Evolutionary conservation across 108 stramenopile species (phyloP), one percentile per base, ranked within the genome.

Genomic region (Nannochloropsis granulata): DNA sequence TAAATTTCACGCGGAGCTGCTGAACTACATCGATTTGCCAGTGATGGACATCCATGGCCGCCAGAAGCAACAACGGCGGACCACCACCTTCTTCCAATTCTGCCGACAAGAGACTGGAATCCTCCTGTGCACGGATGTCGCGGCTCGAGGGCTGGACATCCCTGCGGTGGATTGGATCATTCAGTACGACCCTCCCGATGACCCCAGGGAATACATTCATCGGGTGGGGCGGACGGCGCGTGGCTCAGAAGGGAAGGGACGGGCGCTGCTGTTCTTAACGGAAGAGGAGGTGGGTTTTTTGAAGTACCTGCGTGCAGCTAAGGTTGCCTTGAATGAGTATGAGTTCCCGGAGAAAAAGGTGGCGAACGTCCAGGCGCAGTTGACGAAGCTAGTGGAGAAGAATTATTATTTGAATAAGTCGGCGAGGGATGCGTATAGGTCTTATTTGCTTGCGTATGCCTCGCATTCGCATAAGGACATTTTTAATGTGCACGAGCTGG

Each of bases 141-240:
- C 98, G 24, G 99, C 98, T 24, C 93, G 99, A 13, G 96, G 96
- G 21, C 89, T 98, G 43, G 98, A 98, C 87, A 98, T 99, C 56
- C 98, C 98, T 12, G 84, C 93, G 13, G 98, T 98, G 12, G 97
- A 99, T 91, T 99, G 98, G 98, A 98, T 99, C 84, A 83, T 93
- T 13, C 99, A 99, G 91, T 98, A 95, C 86, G 99, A 99, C 91
- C 98, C 99, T 12, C 99, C 99, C 13, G 98, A 98, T 89, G 97
- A 99, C 91, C 96, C 98, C 2, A 93, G 93, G 84, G 98, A 98
- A 89, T 98, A 99, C 92, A 97, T 99, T 82, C 95, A 96, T 90
- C 80, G 88, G 78, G 88, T 90, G 44, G 91, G 91, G 13, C 78
- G 91, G 34, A 97, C 97, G 16, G 98, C 96, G 43, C 93, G 97